Evolutionary conservation across 306 rosid genomes (phyloP), one percentile per base, ranked within the genome.

Genomic region (Mimosa pudica): DNA sequence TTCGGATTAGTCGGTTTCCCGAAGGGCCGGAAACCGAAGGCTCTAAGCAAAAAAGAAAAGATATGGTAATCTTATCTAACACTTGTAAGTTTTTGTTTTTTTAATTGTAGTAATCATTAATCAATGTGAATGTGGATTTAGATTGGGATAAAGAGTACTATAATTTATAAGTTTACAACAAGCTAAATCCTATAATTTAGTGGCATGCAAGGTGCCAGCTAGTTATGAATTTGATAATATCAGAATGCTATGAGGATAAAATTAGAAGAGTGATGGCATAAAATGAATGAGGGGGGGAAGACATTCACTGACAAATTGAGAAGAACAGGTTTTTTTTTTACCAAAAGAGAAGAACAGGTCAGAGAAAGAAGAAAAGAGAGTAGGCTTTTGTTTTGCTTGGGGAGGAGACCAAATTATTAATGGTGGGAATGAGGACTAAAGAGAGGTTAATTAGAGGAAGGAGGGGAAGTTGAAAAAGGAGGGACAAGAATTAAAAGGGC

Each of bases 231-330:
- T 38, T 5, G 42, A 38, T 38, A 1, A 0, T 38, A n/a, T 4
- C 6, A 33, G 16, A 63, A 32, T 58, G 13, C 7, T 3, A 18
- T 58, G 3, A 58, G 10, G 8, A 58, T n/a, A 7, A 20, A 58
- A 2, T 20, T 8, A 8, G 64, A n/a, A 55, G 7, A n/a, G 20
- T 7, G 8, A 4, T n/a, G 11, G 64, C 33, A 58, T 58, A 16
- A 16, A 67, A 8, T 73, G 44, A 38, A 71, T 60, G 82, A 78
- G 76, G 70, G 24, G 78, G 54, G 68, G 70, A 71, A 72, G 71
- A 81, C 77, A 81, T 78, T 75, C 71, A 64, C 76, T 83, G 83
- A 20, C 83, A 77, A 52, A 46, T 73, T 81, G 79, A 74, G 77
- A 62, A 80, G 80, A 74, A 80, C 87, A 83, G 58, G 85, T 86